Conservation (phyloP, 2,329 filamentous ascomycete genomes). For the Emmonsiellopsis sp. region DNA sequence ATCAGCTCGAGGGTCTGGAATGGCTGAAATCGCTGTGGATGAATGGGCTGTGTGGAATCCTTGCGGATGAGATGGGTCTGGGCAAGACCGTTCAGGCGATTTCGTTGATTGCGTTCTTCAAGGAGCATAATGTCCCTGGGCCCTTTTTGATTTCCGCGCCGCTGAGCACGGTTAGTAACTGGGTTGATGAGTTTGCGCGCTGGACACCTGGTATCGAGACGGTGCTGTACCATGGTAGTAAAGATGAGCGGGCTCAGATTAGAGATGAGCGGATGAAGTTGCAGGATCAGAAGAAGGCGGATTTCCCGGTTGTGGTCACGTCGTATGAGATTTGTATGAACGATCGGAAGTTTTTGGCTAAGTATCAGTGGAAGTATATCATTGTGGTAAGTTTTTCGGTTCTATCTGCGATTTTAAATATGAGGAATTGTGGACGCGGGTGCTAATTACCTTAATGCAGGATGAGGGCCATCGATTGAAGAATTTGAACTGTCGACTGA, state of each 20-base stretch:
- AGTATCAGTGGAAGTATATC: slow-evolving; percentile 93
- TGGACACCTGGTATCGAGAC: slow-evolving; percentile 88
- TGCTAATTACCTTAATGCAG: slow-evolving; percentile 30
- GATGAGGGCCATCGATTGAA: slow-evolving; percentile 97
- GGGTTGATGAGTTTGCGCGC: slow-evolving; percentile 85
- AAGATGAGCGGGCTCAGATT: slow-evolving; percentile 66
- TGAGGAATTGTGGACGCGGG: not conserved
- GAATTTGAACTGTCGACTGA: slow-evolving; percentile 87
- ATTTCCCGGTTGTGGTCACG: slow-evolving; percentile 87
- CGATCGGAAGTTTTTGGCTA: slow-evolving; percentile 69
- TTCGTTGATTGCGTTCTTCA: slow-evolving; percentile 72
- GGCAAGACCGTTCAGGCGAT: slow-evolving; percentile 92
- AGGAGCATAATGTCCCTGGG: slow-evolving; percentile 78
- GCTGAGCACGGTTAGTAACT: slow-evolving; percentile 85
- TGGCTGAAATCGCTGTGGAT: slow-evolving; percentile 81
- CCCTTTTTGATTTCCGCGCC: slow-evolving; percentile 88
- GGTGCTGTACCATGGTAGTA: slow-evolving; percentile 80
- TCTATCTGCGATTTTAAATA: not conserved
- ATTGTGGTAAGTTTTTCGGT: slow-evolving; percentile 58
- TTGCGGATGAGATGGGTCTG: slow-evolving; percentile 91
- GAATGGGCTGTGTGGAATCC: slow-evolving; percentile 82
- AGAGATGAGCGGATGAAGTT: slow-evolving; percentile 61
- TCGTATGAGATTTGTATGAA: slow-evolving; percentile 94
- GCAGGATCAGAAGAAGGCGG: slow-evolving; percentile 53
- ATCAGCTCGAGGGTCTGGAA: slow-evolving; percentile 87